phyloP scores from a whole-genome alignment of 2,329 filamentous ascomycete genomes.

The Aspergillus japonicus region DNA sequence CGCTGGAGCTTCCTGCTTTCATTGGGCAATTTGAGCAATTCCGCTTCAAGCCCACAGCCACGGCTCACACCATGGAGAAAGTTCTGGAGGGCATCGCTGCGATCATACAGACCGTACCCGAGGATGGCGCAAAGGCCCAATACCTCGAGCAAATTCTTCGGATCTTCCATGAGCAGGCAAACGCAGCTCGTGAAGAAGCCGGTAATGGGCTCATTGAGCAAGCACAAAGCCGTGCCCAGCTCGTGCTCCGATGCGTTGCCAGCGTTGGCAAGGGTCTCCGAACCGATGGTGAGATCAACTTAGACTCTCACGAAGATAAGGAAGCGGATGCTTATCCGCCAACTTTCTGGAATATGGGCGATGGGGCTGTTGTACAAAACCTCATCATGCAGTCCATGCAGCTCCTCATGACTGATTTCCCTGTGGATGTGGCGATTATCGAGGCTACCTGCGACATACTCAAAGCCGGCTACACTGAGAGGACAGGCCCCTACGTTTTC shows the following conservation, averaged over 20 bases:
- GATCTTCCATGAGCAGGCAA: constrained; percentile 38
- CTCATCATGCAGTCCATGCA: constrained; percentile 43
- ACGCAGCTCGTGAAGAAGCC: constrained; percentile 33
- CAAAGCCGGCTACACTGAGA: constrained; percentile 48
- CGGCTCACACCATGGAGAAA: constrained; percentile 39
- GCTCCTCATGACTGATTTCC: constrained; percentile 41
- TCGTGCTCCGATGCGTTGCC: constrained; percentile 41
- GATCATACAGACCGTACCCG: constrained; percentile 42
- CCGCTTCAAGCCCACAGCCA: constrained; percentile 37
- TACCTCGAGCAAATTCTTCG: constrained; percentile 39
- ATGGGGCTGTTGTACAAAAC: constrained; percentile 32
- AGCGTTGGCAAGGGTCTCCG: constrained; percentile 44
- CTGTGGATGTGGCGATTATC: constrained; percentile 42
- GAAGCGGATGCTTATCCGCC: constrained; percentile 30
- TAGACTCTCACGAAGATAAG: constrained; percentile 32
- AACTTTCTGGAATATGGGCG: constrained; percentile 40
- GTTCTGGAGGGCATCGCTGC: constrained; percentile 47
- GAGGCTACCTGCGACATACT: constrained; percentile 48
- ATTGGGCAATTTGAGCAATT: constrained; percentile 43
- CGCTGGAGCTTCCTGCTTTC: constrained; percentile 43
- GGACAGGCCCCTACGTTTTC: constrained; percentile 45
- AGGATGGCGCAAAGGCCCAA: constrained; percentile 41
- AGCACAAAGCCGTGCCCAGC: constrained; percentile 34
- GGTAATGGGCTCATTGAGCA: constrained; percentile 32
- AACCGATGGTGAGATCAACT: constrained; percentile 35